A percentile compares a stretch with the other conserved stretches of the same genome.
Evolutionary conservation across 495 filamentous ascomycete genomes (phyloP).

Genomic region (Daldinia bambusicola): DNA sequence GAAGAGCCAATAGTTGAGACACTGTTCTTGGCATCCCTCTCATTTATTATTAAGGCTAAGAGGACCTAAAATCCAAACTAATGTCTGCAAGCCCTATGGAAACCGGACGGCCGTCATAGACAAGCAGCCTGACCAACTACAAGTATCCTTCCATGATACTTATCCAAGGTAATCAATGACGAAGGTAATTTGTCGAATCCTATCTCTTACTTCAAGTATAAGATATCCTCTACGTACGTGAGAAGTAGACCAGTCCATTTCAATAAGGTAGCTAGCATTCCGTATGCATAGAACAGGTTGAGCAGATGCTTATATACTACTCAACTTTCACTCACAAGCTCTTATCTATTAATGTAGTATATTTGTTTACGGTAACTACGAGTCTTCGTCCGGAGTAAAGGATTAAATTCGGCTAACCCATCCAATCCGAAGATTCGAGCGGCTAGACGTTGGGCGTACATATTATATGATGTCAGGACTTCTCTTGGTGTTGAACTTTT

Average conservation of each 20-base stretch:
- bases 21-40: constrained; percentile 14
- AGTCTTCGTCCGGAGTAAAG: constrained; percentile 5
- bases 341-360: background rate
- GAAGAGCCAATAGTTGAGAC: constrained; percentile 6
- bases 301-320: background rate
- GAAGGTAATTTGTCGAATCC: background rate
- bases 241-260: background rate
- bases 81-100: too few relatives aligned
- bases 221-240: background rate
- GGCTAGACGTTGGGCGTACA: background rate
- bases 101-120: too few relatives aligned
- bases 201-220: background rate
- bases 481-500: background rate
- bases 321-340: background rate
- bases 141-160: too few relatives aligned
- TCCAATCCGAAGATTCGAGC: constrained; percentile 10
- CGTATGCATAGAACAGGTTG: background rate
- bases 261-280: background rate
- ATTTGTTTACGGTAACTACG: too few relatives aligned
- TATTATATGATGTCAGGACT: constrained; percentile 24
- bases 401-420: constrained; percentile 7
- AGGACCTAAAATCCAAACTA: background rate
- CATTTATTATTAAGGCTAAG: constrained; percentile 11
- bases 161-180: too few relatives aligned
- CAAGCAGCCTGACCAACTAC: too few relatives aligned